Evolutionary conservation across 805 yeast species (phyloP).

Genomic region (Barnettozyma vustinii): DNA sequence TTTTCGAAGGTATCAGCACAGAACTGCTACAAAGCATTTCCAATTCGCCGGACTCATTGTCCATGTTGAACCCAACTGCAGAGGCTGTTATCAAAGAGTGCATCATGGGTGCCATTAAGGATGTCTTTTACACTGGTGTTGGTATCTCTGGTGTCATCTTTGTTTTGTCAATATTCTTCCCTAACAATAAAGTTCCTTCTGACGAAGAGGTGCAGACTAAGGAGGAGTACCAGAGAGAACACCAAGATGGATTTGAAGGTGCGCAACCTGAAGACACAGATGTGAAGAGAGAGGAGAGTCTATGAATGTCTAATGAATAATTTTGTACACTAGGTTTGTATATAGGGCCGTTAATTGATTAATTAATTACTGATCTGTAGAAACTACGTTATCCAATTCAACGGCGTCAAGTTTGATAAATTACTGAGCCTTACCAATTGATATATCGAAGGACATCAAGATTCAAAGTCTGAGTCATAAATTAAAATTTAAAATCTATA

Average conservation of each 20-base stretch:
- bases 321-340: not conserved
- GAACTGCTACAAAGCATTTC: not conserved
- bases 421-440: too few species aligned
- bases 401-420: too few species aligned
- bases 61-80: not conserved
- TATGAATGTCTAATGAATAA: not conserved
- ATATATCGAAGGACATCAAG: too few species aligned
- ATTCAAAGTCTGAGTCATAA: too few species aligned
- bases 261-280: not conserved
- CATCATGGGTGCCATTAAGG: slow-evolving; percentile 32
- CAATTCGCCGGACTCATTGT: not conserved
- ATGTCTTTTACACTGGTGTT: slow-evolving; percentile 34
- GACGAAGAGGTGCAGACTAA: slow-evolving; percentile 9
- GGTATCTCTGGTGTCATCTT: slow-evolving; percentile 32
- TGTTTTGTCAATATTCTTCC: slow-evolving; percentile 30
- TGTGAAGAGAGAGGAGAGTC: not conserved
- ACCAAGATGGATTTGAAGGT: not conserved
- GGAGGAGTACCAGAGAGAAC: slow-evolving; percentile 1
- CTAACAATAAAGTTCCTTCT: slow-evolving; percentile 37
- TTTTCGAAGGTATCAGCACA: not conserved
- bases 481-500: too few species aligned
- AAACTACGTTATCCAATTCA: too few species aligned
- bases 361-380: too few species aligned
- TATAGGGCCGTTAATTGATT: too few species aligned
- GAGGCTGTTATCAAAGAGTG: not conserved